These are phyloP conservation scores for Sporothrix dimorphospora DNA, from an alignment of 2,329 filamentous ascomycete species.

Conservation along the genomic window DNA sequence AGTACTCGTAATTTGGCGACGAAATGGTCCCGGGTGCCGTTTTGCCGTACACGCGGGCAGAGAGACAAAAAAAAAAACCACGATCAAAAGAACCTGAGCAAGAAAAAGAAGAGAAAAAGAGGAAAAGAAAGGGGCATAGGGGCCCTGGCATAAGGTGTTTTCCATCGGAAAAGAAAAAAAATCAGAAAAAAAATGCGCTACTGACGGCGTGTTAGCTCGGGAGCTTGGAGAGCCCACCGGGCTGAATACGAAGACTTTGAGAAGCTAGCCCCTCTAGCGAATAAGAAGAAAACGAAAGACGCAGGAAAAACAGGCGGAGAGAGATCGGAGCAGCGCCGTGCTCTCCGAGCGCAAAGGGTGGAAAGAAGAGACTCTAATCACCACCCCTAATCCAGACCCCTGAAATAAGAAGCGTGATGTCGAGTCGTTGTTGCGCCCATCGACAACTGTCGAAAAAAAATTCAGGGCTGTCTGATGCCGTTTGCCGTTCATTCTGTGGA, in stretches of 20 bases:
- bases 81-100: background rate
- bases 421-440: background rate
- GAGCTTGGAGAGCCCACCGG: background rate
- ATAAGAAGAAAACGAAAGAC: background rate
- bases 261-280: background rate
- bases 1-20: background rate
- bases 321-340: background rate
- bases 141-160: background rate
- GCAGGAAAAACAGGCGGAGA: background rate
- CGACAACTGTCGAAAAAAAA: background rate
- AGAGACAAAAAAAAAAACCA: background rate
- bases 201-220: background rate
- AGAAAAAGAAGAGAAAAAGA: background rate
- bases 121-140: background rate
- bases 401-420: background rate
- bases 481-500: background rate
- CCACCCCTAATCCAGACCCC: background rate
- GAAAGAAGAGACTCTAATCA: background rate
- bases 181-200: background rate
- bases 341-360: background rate
- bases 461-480: background rate
- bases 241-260: conserved; percentile 20
- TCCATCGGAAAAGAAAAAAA: background rate
- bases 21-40: no score
- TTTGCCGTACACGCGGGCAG: background rate